Percentiles rank a stretch among this genome's conserved stretches.
Conservation (phyloP, 225 moss, liverwort and hornwort species). For the Anthoceros angustus region DNA sequence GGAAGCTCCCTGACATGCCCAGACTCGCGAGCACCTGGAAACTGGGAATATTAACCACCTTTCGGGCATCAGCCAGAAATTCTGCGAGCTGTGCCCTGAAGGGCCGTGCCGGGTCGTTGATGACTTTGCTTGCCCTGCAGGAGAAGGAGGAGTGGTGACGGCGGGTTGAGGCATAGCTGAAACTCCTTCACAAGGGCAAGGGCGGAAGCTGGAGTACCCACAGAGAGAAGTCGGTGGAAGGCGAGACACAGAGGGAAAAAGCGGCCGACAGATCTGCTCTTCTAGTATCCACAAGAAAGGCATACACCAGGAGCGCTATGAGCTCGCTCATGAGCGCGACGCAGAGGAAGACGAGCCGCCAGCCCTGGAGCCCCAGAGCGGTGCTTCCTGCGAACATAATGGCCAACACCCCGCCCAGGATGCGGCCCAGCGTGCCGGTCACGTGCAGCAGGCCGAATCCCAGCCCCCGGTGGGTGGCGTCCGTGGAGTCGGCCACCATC, state of each 20-base stretch:
- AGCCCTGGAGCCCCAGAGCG: neutral
- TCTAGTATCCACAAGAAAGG: neutral
- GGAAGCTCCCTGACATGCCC: neutral
- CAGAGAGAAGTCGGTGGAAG: constrained; percentile 2
- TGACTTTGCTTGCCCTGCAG: constrained; percentile 2
- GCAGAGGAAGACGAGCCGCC: neutral
- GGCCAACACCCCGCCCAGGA: neutral
- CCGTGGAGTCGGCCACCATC: neutral
- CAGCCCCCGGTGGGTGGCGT: neutral
- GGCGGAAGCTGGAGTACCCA: neutral
- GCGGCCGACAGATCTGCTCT: neutral
- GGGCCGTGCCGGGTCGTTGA: neutral
- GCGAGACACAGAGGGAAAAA: constrained; percentile 4
- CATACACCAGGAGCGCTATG: neutral
- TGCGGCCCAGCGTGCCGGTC: neutral
- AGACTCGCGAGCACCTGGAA: neutral
- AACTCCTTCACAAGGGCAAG: no score
- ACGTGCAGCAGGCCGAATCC: neutral
- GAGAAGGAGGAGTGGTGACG: neutral
- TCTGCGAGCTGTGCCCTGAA: neutral
- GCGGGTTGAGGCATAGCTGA: neutral
- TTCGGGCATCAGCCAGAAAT: neutral
- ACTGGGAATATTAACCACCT: neutral
- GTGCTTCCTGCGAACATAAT: neutral
- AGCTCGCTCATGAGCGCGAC: neutral